Percentiles rank a stretch among this genome's conserved stretches.
Conservation (phyloP, 495 filamentous ascomycete genomes). For the Penicillium goetzii region DNA sequence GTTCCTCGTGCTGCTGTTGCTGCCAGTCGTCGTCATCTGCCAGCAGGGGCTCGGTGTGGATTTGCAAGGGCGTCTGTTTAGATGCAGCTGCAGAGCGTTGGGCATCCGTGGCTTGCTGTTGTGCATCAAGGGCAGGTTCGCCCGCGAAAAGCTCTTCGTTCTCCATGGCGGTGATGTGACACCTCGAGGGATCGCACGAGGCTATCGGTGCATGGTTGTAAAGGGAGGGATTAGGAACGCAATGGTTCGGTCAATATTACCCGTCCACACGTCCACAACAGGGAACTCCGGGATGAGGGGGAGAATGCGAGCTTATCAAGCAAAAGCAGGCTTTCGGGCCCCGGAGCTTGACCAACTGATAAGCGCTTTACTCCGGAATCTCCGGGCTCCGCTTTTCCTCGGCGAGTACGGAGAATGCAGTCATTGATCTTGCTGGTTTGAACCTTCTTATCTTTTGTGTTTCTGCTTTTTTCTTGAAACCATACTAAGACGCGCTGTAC, state of each 20-base stretch:
- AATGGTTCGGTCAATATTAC: slow-evolving; percentile 19
- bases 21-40: slow-evolving; percentile 19
- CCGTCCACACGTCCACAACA: slow-evolving; percentile 3
- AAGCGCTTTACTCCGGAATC: slow-evolving; percentile 13
- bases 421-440: background rate
- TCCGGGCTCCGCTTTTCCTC: slow-evolving; percentile 5
- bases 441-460: background rate
- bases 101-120: slow-evolving; percentile 13
- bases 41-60: slow-evolving; percentile 24
- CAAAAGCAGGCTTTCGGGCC: slow-evolving; percentile 11
- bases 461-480: background rate
- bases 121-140: slow-evolving; percentile 27
- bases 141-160: slow-evolving; percentile 34
- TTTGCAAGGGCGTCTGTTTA: slow-evolving; percentile 15
- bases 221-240: background rate
- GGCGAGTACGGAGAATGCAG: background rate
- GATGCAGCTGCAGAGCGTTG: slow-evolving; percentile 11
- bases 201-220: slow-evolving; percentile 8
- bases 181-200: slow-evolving; percentile 6
- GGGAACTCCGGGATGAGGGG: slow-evolving; percentile 8
- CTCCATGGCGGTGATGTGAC: slow-evolving; percentile 25
- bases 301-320: slow-evolving; percentile 17
- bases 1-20: slow-evolving; percentile 13
- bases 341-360: slow-evolving; percentile 11
- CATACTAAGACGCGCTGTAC: background rate